Conservation (phyloP, 441 rosid genomes). For the Francoa sonchifolia region DNA sequence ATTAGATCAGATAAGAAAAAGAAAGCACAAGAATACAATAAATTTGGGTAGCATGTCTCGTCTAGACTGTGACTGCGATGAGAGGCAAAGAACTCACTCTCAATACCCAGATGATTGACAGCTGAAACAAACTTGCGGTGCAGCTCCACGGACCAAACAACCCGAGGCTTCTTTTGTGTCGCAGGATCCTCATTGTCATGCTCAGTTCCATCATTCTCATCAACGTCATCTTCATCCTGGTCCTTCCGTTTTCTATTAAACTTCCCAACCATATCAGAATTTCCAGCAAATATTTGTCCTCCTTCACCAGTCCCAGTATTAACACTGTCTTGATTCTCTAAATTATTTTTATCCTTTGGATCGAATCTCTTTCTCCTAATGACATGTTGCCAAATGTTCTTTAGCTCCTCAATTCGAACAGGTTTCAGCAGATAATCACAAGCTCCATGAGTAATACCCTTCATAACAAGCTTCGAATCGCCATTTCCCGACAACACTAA, state of each 20-base stretch:
- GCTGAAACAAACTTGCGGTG: constrained; percentile 80
- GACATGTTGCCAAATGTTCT: constrained; percentile 94
- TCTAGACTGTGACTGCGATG: constrained; percentile 3
- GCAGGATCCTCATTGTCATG: constrained; percentile 55
- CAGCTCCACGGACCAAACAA: constrained; percentile 81
- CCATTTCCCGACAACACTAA: constrained; percentile 84
- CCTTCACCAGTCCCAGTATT: constrained; percentile 19
- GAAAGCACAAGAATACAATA: neutral
- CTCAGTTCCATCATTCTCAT: constrained; percentile 45
- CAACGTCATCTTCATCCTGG: constrained; percentile 51
- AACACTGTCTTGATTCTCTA: constrained; percentile 25
- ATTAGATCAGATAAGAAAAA: neutral
- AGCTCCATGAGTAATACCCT: constrained; percentile 86
- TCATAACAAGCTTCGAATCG: constrained; percentile 68
- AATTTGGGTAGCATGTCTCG: constrained; percentile 1
- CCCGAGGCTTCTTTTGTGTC: constrained; percentile 74
- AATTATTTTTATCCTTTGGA: constrained; percentile 25
- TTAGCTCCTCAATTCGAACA: constrained; percentile 71
- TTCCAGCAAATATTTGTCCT: constrained; percentile 19
- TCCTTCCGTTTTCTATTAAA: constrained; percentile 53
- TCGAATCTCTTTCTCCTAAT: constrained; percentile 48
- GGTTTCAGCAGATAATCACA: constrained; percentile 82
- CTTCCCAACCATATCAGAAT: constrained; percentile 29
- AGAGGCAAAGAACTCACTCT: constrained; percentile 44
- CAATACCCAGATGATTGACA: constrained; percentile 75